Percentiles rank a stretch among this genome's conserved stretches.
Evolutionary conservation across 441 rosid genomes (phyloP).

Genomic region (Corymbia citriodora): DNA sequence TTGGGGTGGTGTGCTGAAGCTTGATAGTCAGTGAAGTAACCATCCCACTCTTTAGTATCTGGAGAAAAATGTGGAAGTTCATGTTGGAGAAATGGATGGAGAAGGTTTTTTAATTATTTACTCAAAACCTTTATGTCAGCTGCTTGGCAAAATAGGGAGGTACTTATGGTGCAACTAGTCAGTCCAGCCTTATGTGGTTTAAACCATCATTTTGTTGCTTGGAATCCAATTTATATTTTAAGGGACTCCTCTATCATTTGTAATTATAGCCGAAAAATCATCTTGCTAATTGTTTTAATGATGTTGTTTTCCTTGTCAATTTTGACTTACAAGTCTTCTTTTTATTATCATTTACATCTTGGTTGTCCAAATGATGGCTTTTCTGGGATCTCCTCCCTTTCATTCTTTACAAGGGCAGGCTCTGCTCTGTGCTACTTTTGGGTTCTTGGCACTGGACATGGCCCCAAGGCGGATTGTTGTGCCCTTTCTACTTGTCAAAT

Average conservation of each 20-base stretch:
- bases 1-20: not conserved
- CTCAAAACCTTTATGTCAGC: not conserved
- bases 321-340: not conserved
- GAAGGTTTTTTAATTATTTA: not conserved
- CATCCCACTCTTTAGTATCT: not conserved
- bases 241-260: not conserved
- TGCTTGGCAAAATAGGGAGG: not conserved
- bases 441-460: not conserved
- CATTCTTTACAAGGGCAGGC: not conserved
- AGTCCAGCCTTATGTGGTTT: not conserved
- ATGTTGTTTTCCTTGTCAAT: not conserved
- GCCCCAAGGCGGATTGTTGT: not conserved
- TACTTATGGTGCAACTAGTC: not conserved
- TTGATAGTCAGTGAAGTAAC: not conserved
- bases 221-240: not conserved
- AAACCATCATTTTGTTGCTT: not conserved
- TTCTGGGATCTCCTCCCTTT: not conserved
- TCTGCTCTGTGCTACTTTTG: not conserved
- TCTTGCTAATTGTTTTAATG: not conserved
- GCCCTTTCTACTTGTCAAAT: not conserved
- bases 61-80: not conserved
- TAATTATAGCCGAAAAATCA: not conserved
- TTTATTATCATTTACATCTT: not conserved
- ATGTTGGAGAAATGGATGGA: not conserved
- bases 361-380: not conserved